Base-by-base conservation (phyloP, 2,329 filamentous ascomycete species). In the Ascochyta lentis region DNA sequence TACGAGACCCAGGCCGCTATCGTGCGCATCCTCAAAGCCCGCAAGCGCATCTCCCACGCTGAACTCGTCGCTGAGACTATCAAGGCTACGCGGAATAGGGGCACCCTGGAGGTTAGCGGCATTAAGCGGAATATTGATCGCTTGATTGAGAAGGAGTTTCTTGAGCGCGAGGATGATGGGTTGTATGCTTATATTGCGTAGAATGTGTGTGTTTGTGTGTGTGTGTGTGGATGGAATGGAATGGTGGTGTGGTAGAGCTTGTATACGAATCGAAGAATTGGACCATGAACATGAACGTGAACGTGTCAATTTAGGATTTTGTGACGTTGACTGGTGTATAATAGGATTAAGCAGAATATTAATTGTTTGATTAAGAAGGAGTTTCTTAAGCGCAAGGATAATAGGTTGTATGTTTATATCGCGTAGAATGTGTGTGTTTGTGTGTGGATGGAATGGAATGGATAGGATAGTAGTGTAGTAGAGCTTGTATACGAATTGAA, bases 51-150 rank as follows among this genome's bases (percentile, higher is more conserved):
- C 77, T 86, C 85, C 4, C 94, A 98, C 72, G 82, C 86, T n/a
- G 90, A 96, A 73, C 79, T 99, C 24, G 90, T 98, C 19, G 88
- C 89, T 3, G 93, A 98, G 79, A 92, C 96, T 16, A 97, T 99
- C 71, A 90, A 89, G 67, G 87, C 94, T 71, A 99, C 94, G 1
- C 91, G 89, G 80, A 91, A 85, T 64, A 84, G 95, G 50, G 96
- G 95, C 13, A 91, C 91, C 16, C 81, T 99, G 56, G 93, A 96
- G 70, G 85, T 92, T 37, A 82, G 82, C 2, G 92, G 95, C 60
- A 98, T 99, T 64, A 99, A 99, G 86, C 89, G 89, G 79, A 96
- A 98, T 75, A 97, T 99, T 76, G 95, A 98, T 77, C 92, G 91
- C 87, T 93, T 76, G 65, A 76, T 76, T 59, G 73, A 76, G 65